A percentile compares a stretch with the other conserved stretches of the same genome.
These are phyloP conservation scores for Amanita polypyramis DNA, from an alignment of 768 basidiomycete species.

Conservation along the genomic window DNA sequence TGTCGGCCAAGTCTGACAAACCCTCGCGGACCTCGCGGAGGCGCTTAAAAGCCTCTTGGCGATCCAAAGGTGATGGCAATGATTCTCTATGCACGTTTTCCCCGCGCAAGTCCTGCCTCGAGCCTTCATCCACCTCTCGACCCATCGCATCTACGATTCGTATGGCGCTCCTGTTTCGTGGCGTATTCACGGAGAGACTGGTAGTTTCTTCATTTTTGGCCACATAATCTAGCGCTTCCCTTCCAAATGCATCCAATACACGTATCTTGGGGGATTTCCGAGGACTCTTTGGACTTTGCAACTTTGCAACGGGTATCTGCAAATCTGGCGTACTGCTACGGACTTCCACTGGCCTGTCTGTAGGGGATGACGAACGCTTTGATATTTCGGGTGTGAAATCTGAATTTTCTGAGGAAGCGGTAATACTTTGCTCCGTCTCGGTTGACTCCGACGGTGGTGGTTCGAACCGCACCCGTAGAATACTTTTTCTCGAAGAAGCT, in stretches of 20 bases:
- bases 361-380: not conserved
- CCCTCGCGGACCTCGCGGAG: conserved; percentile 52
- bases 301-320: conserved; percentile 6
- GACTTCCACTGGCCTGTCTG: not conserved
- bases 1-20: conserved; percentile 44
- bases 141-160: conserved; percentile 67
- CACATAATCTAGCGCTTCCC: conserved; percentile 24
- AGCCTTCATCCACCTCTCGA: conserved; percentile 35
- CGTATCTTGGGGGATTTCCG: conserved; percentile 46
- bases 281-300: conserved; percentile 15
- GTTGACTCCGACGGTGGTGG: conserved; percentile 11
- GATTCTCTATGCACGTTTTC: conserved; percentile 15
- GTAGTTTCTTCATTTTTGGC: conserved; percentile 5
- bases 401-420: not conserved
- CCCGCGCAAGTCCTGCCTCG: conserved; percentile 12
- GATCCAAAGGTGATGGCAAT: conserved; percentile 20
- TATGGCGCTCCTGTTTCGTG: conserved; percentile 30
- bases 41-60: conserved; percentile 41
- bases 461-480: conserved; percentile 69
- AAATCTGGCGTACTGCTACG: conserved; percentile 13
- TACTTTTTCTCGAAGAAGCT: conserved; percentile 37
- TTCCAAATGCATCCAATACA: conserved; percentile 64
- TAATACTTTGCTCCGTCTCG: conserved; percentile 6
- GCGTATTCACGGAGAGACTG: conserved; percentile 7
- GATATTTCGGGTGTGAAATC: not conserved